Percentiles rank a stretch among this genome's conserved stretches.
Evolutionary conservation across 2,329 filamentous ascomycete species (phyloP).

Genomic region (Xylaria sp.): DNA sequence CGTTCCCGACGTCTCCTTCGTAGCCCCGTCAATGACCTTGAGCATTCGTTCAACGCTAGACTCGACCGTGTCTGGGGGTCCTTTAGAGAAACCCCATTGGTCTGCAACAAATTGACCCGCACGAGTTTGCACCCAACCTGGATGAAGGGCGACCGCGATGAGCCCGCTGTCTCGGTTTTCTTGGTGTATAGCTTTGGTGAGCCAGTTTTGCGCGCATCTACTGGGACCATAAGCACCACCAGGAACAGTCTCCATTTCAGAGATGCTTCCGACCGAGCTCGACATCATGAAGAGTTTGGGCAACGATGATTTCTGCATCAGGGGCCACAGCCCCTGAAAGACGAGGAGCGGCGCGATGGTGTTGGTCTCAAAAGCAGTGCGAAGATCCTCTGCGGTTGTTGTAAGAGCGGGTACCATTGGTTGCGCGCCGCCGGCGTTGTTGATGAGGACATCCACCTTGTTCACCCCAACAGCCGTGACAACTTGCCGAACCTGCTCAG

Average conservation of each 20-base stretch:
- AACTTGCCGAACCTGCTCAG: slow-evolving; percentile 47
- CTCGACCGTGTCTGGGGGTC: slow-evolving; percentile 48
- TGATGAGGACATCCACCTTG: slow-evolving; percentile 62
- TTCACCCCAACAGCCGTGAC: slow-evolving; percentile 48
- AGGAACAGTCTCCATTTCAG: slow-evolving; percentile 46
- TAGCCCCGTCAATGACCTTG: slow-evolving; percentile 52
- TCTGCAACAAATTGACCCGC: slow-evolving; percentile 49
- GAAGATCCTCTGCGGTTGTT: slow-evolving; percentile 51
- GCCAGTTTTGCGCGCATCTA: slow-evolving; percentile 53
- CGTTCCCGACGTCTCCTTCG: slow-evolving; percentile 43
- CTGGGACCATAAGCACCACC: slow-evolving; percentile 53
- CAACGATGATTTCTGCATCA: slow-evolving; percentile 48
- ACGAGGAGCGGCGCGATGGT: slow-evolving; percentile 54
- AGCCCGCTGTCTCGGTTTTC: slow-evolving; percentile 46
- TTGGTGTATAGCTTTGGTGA: slow-evolving; percentile 47
- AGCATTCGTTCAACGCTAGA: slow-evolving; percentile 51
- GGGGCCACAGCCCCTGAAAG: slow-evolving; percentile 51
- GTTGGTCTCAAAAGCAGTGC: slow-evolving; percentile 58
- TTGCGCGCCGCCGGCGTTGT: slow-evolving; percentile 59
- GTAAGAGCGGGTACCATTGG: slow-evolving; percentile 47
- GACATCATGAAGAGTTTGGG: slow-evolving; percentile 54
- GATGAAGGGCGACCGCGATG: slow-evolving; percentile 52
- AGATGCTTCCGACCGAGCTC: slow-evolving; percentile 52
- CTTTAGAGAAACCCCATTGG: slow-evolving; percentile 48
- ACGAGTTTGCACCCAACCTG: slow-evolving; percentile 53